These are phyloP conservation scores for Podila minutissima DNA, from an alignment of 192 early-diverging fungal species.

Conservation along the genomic window DNA sequence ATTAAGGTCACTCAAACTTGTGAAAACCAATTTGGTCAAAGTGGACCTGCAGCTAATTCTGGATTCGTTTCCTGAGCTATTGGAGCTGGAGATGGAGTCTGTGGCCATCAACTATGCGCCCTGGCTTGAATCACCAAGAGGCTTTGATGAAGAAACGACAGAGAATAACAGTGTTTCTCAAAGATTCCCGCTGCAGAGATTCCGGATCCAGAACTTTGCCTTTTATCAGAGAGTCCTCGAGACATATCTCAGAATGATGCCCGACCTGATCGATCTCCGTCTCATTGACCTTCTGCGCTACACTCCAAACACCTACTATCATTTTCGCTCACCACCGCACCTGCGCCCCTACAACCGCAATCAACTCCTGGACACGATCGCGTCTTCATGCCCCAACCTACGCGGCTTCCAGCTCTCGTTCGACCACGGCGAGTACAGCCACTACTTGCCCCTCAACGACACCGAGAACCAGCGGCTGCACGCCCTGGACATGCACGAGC, in stretches of 20 bases:
- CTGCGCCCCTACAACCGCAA: not conserved
- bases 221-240: not conserved
- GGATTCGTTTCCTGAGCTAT: not conserved
- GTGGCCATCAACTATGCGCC: not conserved
- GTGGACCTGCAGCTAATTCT: not conserved
- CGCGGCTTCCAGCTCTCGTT: not conserved
- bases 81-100: not conserved
- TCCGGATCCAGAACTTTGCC: conserved; percentile 1
- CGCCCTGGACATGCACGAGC: not conserved
- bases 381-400: not conserved
- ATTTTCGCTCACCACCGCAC: not conserved
- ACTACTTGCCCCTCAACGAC: not conserved
- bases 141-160: not conserved
- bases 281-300: not conserved
- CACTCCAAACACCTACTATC: not conserved
- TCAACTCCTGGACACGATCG: not conserved
- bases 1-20: not conserved
- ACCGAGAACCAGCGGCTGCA: not conserved
- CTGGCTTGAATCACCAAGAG: not conserved
- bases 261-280: not conserved
- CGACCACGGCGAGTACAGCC: not conserved
- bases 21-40: not conserved
- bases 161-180: not conserved
- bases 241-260: not conserved
- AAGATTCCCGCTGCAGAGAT: not conserved